Evolutionary conservation across 805 yeast species (phyloP).

Genomic region (Torulaspora quercuum): DNA sequence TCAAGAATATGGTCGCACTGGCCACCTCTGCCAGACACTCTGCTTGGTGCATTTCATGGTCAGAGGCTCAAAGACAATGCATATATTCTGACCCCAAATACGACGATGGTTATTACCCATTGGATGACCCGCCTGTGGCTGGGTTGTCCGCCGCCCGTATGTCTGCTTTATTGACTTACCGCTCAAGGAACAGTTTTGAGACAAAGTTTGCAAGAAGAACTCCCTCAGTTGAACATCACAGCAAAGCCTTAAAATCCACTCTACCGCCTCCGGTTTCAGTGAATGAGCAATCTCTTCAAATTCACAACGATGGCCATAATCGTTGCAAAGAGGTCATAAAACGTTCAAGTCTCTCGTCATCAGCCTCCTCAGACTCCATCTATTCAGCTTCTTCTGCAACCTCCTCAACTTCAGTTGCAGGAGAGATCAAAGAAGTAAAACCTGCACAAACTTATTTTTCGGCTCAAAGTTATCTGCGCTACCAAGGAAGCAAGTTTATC

Average conservation of each 20-base stretch:
- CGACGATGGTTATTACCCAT: slow-evolving; percentile 79
- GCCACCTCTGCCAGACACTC: slow-evolving; percentile 94
- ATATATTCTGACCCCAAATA: slow-evolving; percentile 94
- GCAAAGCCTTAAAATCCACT: slow-evolving; percentile 27
- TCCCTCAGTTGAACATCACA: slow-evolving; percentile 44
- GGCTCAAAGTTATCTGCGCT: slow-evolving; percentile 91
- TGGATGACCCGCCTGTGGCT: slow-evolving; percentile 72
- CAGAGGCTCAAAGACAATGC: slow-evolving; percentile 95
- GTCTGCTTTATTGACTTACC: slow-evolving; percentile 90
- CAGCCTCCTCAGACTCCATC: slow-evolving; percentile 25
- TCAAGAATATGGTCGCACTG: slow-evolving; percentile 68
- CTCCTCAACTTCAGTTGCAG: slow-evolving; percentile 23
- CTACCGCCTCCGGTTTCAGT: slow-evolving; percentile 40
- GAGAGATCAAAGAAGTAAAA: slow-evolving; percentile 28
- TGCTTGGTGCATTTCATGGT: slow-evolving; percentile 99
- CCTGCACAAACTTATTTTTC: slow-evolving; percentile 66
- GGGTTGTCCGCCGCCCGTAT: slow-evolving; percentile 96
- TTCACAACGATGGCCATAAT: slow-evolving; percentile 81
- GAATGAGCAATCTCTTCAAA: slow-evolving; percentile 72
- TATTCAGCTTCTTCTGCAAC: slow-evolving; percentile 33
- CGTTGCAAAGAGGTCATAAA: slow-evolving; percentile 17
- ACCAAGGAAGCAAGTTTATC: slow-evolving; percentile 90
- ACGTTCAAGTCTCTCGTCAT: slow-evolving; percentile 18
- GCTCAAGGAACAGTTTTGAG: slow-evolving; percentile 91
- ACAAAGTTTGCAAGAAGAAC: slow-evolving; percentile 81